phyloP scores from a whole-genome alignment of 805 yeast genomes.

The Dipodascus albidus region DNA sequence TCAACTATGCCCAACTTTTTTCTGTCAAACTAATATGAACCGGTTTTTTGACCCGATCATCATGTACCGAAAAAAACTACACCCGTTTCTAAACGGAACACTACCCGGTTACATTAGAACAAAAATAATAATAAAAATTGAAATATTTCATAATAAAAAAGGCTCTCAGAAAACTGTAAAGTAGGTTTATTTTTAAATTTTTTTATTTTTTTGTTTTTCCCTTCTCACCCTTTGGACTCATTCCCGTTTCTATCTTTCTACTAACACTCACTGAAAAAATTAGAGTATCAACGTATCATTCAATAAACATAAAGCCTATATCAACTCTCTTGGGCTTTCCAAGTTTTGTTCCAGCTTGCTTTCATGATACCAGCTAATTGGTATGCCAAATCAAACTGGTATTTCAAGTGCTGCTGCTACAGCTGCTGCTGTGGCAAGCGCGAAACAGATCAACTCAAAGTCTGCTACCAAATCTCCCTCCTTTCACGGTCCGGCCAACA shows the following conservation, averaged over 20 bases:
- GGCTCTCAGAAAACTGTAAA: neutral
- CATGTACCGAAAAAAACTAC: too few relatives aligned
- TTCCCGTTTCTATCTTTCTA: neutral
- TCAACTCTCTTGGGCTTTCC: too few relatives aligned
- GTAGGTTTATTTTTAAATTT: neutral
- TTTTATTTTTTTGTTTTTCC: neutral
- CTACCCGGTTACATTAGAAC: neutral
- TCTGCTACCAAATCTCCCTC: neutral
- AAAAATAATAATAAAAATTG: too few relatives aligned
- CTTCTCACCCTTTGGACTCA: neutral
- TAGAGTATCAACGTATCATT: too few relatives aligned
- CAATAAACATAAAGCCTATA: too few relatives aligned
- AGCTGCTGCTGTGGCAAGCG: conserved; percentile 2
- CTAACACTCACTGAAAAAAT: neutral
- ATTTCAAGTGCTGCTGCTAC: neutral
- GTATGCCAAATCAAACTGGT: neutral
- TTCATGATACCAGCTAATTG: neutral
- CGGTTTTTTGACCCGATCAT: too few relatives aligned
- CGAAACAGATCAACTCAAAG: neutral
- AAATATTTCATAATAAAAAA: neutral
- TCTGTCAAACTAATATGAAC: too few relatives aligned
- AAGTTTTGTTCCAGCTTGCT: neutral
- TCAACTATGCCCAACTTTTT: too few relatives aligned
- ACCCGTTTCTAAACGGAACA: neutral
- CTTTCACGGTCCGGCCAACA: neutral